Evolutionary conservation across 495 filamentous ascomycete species (phyloP).

Genomic region (Penicillium maclennaniae): DNA sequence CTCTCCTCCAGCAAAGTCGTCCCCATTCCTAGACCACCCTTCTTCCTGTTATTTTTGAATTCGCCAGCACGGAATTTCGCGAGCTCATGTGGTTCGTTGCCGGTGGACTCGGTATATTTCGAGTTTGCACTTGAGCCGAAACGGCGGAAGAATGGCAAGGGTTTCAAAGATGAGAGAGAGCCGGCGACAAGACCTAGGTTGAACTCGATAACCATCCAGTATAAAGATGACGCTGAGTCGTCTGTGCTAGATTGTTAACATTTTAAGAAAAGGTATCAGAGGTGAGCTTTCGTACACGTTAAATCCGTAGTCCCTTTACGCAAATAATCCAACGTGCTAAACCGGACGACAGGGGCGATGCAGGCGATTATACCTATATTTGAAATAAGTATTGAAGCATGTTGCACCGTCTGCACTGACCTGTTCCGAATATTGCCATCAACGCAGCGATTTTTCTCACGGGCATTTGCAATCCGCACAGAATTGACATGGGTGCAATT

Average conservation of each 20-base stretch:
- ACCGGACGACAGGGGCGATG: slow-evolving; percentile 12
- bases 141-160: no score
- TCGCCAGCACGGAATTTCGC: no score
- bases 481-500: no score
- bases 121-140: no score
- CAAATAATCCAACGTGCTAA: slow-evolving; percentile 10
- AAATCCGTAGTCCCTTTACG: slow-evolving; percentile 3
- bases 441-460: neutral
- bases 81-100: no score
- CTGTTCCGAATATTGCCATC: slow-evolving; percentile 11
- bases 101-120: no score
- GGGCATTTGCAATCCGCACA: no score
- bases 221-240: slow-evolving; percentile 7
- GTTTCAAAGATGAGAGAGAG: no score
- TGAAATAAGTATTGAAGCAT: neutral
- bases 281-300: slow-evolving; percentile 2
- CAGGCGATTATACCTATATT: slow-evolving; percentile 7
- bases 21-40: no score
- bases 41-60: no score
- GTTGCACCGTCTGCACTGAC: neutral
- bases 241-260: neutral
- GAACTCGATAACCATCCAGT: slow-evolving; percentile 14
- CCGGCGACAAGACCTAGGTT: neutral
- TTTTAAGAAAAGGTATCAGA: neutral
- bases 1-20: no score